These are phyloP conservation scores for Ogataea glucozyma DNA, from an alignment of 805 yeast genomes.

Conservation along the genomic window DNA sequence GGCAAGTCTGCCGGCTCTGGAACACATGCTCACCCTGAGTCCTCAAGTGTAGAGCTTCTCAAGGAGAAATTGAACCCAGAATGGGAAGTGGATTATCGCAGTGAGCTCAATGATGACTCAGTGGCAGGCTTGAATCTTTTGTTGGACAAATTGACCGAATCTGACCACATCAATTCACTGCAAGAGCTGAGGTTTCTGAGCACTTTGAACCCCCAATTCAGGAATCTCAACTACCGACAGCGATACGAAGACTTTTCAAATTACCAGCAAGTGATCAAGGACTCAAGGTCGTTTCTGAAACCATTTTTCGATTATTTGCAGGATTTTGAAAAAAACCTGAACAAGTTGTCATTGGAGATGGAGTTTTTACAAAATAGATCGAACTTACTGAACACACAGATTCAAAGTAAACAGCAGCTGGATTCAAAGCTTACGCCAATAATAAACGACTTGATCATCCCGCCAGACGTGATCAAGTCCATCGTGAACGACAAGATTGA, in stretches of 20 bases:
- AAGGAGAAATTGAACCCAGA: constrained; percentile 29
- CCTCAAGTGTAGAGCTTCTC: constrained; percentile 14
- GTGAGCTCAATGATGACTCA: constrained; percentile 20
- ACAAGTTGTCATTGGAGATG: constrained; percentile 58
- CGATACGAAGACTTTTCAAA: constrained; percentile 26
- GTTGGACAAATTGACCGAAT: constrained; percentile 9
- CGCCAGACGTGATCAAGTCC: constrained; percentile 66
- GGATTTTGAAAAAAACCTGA: constrained; percentile 58
- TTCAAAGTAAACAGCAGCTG: constrained; percentile 48
- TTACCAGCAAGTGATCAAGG: constrained; percentile 31
- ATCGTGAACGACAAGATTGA: constrained; percentile 59
- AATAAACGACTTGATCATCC: constrained; percentile 72
- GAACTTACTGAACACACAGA: constrained; percentile 45
- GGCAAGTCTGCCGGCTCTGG: constrained; percentile 3
- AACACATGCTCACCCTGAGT: neutral
- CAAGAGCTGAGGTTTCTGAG: constrained; percentile 28
- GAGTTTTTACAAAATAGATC: constrained; percentile 59
- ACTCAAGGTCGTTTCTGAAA: constrained; percentile 38
- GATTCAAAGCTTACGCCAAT: constrained; percentile 65
- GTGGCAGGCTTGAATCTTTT: constrained; percentile 18
- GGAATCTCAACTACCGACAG: constrained; percentile 13
- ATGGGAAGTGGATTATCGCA: constrained; percentile 30
- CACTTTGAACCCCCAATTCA: constrained; percentile 19
- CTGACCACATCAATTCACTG: constrained; percentile 16
- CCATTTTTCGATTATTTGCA: constrained; percentile 56